A percentile compares a stretch with the other conserved stretches of the same genome.
phyloP scores from a whole-genome alignment of 352 stramenopile species.

The Pythium biforme region DNA sequence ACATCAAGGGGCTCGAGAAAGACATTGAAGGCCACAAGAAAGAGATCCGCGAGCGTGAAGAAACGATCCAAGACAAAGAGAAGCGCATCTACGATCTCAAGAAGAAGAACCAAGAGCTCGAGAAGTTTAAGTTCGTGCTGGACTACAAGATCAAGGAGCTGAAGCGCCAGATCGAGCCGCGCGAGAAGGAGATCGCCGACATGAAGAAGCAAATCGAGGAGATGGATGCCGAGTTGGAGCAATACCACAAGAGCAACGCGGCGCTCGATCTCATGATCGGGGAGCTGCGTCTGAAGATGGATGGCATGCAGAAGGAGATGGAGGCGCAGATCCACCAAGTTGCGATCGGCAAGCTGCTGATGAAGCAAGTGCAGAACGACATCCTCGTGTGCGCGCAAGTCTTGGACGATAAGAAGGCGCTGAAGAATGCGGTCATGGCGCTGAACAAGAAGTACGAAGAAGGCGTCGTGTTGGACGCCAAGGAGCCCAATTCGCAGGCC shows the following conservation, averaged over 20 bases:
- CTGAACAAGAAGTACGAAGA: conserved; percentile 88
- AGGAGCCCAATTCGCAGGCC: conserved; percentile 88
- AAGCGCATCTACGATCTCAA: conserved; percentile 97
- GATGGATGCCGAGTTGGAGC: conserved; percentile 94
- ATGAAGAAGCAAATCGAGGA: conserved; percentile 96
- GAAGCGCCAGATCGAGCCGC: conserved; percentile 95
- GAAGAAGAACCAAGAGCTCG: conserved; percentile 97
- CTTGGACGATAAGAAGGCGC: conserved; percentile 73
- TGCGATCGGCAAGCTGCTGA: conserved; percentile 57
- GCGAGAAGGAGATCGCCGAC: conserved; percentile 92
- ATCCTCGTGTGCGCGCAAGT: conserved; percentile 70
- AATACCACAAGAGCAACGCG: conserved; percentile 95
- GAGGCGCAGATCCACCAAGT: conserved; percentile 67
- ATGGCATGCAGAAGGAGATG: conserved; percentile 88
- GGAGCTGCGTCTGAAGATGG: conserved; percentile 92
- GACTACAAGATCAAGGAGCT: conserved; percentile 98
- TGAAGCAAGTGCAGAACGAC: conserved; percentile 79
- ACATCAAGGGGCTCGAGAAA: conserved; percentile 91
- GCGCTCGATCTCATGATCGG: conserved; percentile 94
- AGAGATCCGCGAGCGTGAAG: conserved; percentile 91
- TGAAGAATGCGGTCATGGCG: conserved; percentile 76
- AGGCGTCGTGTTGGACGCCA: conserved; percentile 59
- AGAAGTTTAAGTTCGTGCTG: conserved; percentile 97
- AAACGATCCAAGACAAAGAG: conserved; percentile 95
- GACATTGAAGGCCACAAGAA: conserved; percentile 93